Percentiles rank a stretch among this genome's conserved stretches.
phyloP scores from a whole-genome alignment of 345 rosid genomes.

The Limnanthes douglasii region DNA sequence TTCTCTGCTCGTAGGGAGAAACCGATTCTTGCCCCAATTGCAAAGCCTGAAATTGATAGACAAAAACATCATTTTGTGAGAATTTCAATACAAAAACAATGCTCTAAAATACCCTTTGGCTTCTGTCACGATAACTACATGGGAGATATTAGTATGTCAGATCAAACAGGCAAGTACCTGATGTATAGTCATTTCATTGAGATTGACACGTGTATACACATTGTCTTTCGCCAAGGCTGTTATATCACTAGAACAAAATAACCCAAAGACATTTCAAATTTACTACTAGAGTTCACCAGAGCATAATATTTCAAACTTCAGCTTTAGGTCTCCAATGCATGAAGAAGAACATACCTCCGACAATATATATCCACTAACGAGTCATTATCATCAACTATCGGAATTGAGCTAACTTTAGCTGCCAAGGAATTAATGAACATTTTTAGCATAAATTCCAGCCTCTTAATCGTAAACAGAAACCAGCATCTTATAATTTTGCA shows the following conservation, averaged over 20 bases:
- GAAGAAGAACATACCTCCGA: constrained; percentile 47
- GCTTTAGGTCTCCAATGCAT: constrained; percentile 1
- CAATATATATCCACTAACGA: constrained; percentile 69
- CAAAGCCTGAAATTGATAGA: constrained; percentile 36
- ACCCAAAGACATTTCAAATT: not conserved
- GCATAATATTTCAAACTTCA: not conserved
- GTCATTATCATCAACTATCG: constrained; percentile 74
- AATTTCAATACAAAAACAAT: too few relatives aligned
- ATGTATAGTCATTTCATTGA: constrained; percentile 76
- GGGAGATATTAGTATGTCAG: too few relatives aligned
- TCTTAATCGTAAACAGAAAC: too few relatives aligned
- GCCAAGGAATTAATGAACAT: constrained; percentile 7
- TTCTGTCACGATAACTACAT: too few relatives aligned
- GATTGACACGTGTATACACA: constrained; percentile 87
- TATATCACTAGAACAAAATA: constrained; percentile 44
- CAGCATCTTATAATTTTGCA: too few relatives aligned
- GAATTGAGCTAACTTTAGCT: constrained; percentile 94
- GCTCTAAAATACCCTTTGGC: too few relatives aligned
- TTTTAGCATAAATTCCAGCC: too few relatives aligned
- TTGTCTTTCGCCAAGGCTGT: constrained; percentile 82
- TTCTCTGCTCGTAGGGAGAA: constrained; percentile 28
- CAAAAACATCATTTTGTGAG: too few relatives aligned
- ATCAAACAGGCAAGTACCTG: too few relatives aligned
- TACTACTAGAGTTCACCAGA: not conserved
- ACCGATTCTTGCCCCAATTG: constrained; percentile 65